Base-by-base conservation (phyloP, 768 basidiomycete species). In the Myochromella boudieri region DNA sequence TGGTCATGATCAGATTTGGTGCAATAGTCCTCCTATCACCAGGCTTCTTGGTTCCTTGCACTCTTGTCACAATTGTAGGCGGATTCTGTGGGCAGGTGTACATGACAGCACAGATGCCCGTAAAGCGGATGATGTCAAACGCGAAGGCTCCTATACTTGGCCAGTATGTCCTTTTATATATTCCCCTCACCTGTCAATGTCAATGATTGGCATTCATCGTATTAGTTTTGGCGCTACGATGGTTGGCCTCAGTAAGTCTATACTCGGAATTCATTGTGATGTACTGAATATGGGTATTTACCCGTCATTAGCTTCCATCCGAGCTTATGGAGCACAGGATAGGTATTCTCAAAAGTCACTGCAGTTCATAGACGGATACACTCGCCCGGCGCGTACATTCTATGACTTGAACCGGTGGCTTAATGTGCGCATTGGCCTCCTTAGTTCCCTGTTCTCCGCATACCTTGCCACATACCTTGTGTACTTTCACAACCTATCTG, bases 291-390 rank as follows among this genome's bases (percentile, higher is more conserved):
- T 11, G 34, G 52, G 31, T n/a, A 29, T 18, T 12, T 17, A 37
- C 36, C 15, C 40, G 34, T 27, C 32, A 38, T 22, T 27, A 76
- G 75, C 63, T 20, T 76, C 82, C 5, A 81, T 87, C 44, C 72
- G 84, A 14, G 85, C 85, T 0, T 87, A 81, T 58, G 78, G 78
- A 4, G 80, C 77, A 5, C 72, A 84, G 61, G 61, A 65, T n/a
- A 44, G 62, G 2, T 82, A 72, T 66, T 74, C 59, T 48, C 37
- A 44, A 37, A 68, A 77, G 49, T 71, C 74, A 4, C 56, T 74
- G 37, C 61, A 66, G 28, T 69, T 76, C 4, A 78, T 85, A 25
- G 76, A 87, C 56, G 66, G 67, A 27, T 82, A 76, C 49, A 65
- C 68, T 10, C 67, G 72, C 36, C 56, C 74, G 2, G 63, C 73